Base-by-base conservation (phyloP, 106 monocot genomes). In the Phalaenopsis aphrodite region DNA sequence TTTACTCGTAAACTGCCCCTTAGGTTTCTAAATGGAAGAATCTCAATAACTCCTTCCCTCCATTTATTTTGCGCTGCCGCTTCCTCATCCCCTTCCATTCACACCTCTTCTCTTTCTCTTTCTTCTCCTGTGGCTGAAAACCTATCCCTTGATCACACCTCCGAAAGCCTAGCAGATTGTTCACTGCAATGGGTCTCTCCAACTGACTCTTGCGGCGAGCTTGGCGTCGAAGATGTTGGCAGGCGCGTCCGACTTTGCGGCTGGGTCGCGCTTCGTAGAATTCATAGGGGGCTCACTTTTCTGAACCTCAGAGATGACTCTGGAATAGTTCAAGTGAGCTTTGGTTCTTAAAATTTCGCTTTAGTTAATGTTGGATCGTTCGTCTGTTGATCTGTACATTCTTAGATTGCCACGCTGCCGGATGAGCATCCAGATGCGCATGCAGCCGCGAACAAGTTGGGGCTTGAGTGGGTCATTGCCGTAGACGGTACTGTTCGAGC, bases 261-360 rank as follows among this genome's bases (percentile, higher is more conserved):
- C 5, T 99, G 98, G 94, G 98, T 99, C 42, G 94, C 94, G 4
- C 82, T 99, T 16, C 98, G 89, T 64, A 72, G 98, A 84, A 78
- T 91, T 69, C 98, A 99, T 24, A 94, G 93, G 8, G 94, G 98
- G 0, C 88, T 99, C 68, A 99, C 94, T 58, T 99, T 99, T 56
- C 74, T 99, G 10, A 99, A 91, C 76, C 88, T 99, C 6, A 88
- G 98, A 56, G 98, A 99, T 69, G 82, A 79, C 30, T 89, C 93
- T 55, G 98, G 98, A 56, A 89, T 94, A 37, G 98, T 99, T 73
- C 98, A 99, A 90, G 94, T 90, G 48, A 17, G 76, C 8, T 15
- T 52, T 57, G 11, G 9, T 15, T 43, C 19, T 57, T 79, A 46
- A 11, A 46, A 19, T 74, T n/a, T 18, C 67, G 24, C 48, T 3